phyloP scores from a whole-genome alignment of 2,329 filamentous ascomycete genomes.

The Dissoconium aciculare region DNA sequence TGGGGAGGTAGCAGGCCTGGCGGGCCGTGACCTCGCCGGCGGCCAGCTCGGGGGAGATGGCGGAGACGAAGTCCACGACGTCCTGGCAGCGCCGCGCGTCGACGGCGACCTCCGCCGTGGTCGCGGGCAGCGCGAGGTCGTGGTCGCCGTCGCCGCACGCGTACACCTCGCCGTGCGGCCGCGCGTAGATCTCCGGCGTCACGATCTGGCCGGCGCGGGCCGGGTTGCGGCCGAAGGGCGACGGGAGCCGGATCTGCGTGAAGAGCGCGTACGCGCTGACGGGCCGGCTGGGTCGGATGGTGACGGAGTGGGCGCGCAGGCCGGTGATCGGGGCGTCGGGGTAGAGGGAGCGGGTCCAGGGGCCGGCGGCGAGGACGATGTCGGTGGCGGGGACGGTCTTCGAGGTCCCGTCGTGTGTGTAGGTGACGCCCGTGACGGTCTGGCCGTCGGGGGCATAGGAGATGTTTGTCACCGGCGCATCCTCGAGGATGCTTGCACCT shows the following conservation, averaged over 20 bases:
- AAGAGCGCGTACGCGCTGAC: slow-evolving; percentile 69
- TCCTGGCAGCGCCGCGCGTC: slow-evolving; percentile 71
- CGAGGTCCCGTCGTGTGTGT: slow-evolving; percentile 30
- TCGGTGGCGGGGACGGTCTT: slow-evolving; percentile 41
- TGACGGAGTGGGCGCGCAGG: slow-evolving; percentile 48
- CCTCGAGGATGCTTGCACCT: slow-evolving; percentile 45
- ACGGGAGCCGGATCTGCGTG: slow-evolving; percentile 65
- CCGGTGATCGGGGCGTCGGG: slow-evolving; percentile 43
- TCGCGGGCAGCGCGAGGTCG: slow-evolving; percentile 56
- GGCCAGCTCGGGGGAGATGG: slow-evolving; percentile 36
- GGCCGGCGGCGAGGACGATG: slow-evolving; percentile 45
- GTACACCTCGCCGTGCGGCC: slow-evolving; percentile 80
- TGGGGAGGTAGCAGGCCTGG: slow-evolving; percentile 90
- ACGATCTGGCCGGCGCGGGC: slow-evolving; percentile 41
- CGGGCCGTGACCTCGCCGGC: slow-evolving; percentile 45
- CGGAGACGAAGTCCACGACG: slow-evolving; percentile 61
- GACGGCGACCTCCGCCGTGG: slow-evolving; percentile 58
- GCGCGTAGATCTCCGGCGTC: slow-evolving; percentile 84
- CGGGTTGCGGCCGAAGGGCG: slow-evolving; percentile 40
- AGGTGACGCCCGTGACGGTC: slow-evolving; percentile 48
- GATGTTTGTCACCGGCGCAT: slow-evolving; percentile 52
- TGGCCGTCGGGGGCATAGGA: slow-evolving; percentile 33
- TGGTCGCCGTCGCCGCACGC: slow-evolving; percentile 84
- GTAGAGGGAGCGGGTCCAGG: slow-evolving; percentile 43
- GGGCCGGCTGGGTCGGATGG: slow-evolving; percentile 41